Percentiles rank a stretch among this genome's conserved stretches.
phyloP scores from a whole-genome alignment of 176 grass and related monocot species.

The Cenchrus purpureus region DNA sequence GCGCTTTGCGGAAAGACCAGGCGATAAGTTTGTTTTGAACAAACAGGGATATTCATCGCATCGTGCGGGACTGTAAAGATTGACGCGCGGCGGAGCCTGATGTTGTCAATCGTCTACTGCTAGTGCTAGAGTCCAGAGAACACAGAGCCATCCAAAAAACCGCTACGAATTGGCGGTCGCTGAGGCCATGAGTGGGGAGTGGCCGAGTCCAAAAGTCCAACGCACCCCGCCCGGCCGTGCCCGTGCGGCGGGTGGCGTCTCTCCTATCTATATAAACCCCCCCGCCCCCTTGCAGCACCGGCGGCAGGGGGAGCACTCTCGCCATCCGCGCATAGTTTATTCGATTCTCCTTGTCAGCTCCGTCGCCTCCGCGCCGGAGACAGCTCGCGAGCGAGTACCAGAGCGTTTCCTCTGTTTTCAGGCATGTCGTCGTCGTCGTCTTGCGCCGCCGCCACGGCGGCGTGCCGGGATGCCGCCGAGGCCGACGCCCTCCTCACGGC shows the following conservation, averaged over 20 bases:
- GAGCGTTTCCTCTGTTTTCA: conserved; percentile 36
- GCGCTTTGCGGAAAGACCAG: conserved; percentile 26
- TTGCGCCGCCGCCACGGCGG: conserved; percentile 2
- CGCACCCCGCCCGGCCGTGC: neutral
- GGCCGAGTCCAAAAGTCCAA: neutral
- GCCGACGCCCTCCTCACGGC: conserved; percentile 18
- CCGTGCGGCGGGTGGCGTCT: neutral
- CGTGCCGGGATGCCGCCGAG: conserved; percentile 8
- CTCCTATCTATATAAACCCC: conserved; percentile 32
- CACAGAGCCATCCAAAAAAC: neutral
- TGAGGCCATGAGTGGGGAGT: too few species aligned
- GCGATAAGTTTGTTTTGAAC: neutral
- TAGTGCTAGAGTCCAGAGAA: neutral
- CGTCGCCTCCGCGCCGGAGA: conserved; percentile 52
- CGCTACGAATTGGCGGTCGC: neutral
- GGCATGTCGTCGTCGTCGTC: conserved; percentile 42
- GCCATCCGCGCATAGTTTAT: conserved; percentile 30
- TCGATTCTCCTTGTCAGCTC: conserved; percentile 2
- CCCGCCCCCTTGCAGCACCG: neutral
- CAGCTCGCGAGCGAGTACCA: neutral
- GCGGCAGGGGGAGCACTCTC: neutral
- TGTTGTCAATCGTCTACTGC: conserved; percentile 6
- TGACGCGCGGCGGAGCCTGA: neutral
- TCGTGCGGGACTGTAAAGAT: neutral
- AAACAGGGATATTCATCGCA: neutral